phyloP scores from a whole-genome alignment of 495 filamentous ascomycete genomes.

The Glutinoglossum americanum region DNA sequence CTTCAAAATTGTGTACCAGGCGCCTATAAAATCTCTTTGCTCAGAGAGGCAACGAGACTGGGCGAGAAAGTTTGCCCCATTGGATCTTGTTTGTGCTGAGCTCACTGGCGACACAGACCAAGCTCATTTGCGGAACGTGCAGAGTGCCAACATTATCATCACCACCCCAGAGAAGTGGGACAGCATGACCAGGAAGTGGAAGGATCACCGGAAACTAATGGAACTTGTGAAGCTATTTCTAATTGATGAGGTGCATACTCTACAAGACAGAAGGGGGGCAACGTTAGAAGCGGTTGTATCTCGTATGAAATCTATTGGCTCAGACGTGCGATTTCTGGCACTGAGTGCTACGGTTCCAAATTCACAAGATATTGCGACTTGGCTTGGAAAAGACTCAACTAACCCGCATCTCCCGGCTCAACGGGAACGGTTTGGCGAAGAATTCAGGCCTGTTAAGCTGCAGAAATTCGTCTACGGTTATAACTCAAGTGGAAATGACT shows the following conservation, averaged over 20 bases:
- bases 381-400: constrained; percentile 63
- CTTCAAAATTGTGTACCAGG: constrained; percentile 90
- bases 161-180: constrained; percentile 99
- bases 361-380: constrained; percentile 69
- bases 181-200: constrained; percentile 89
- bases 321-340: constrained; percentile 74
- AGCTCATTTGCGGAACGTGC: constrained; percentile 47
- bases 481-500: constrained; percentile 48
- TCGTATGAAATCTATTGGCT: constrained; percentile 82
- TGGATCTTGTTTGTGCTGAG: constrained; percentile 62
- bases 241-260: constrained; percentile 90
- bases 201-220: constrained; percentile 67
- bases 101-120: constrained; percentile 82
- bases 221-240: constrained; percentile 76
- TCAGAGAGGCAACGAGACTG: constrained; percentile 68
- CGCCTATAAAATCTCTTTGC: constrained; percentile 84
- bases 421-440: constrained; percentile 70
- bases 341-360: constrained; percentile 90
- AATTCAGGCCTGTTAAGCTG: constrained; percentile 71
- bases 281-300: constrained; percentile 92
- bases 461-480: constrained; percentile 75
- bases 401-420: constrained; percentile 46
- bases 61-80: constrained; percentile 57
- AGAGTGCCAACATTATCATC: constrained; percentile 73
- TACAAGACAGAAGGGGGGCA: constrained; percentile 75